Percentiles rank a stretch among this genome's conserved stretches.
Evolutionary conservation across 2,329 filamentous ascomycete species (phyloP).

Genomic region (Epichloe gansuensis): DNA sequence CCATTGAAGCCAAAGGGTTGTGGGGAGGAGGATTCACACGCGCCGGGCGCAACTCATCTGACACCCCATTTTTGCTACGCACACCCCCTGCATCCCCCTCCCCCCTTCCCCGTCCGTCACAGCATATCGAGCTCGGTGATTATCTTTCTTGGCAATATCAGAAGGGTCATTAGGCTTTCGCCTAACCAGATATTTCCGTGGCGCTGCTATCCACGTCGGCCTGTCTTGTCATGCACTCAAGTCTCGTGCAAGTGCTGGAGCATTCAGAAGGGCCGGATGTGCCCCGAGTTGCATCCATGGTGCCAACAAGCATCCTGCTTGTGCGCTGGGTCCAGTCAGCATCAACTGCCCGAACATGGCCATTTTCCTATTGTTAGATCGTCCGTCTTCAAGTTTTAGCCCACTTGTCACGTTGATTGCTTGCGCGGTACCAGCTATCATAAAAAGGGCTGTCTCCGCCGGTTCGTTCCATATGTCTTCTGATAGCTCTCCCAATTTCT

Average conservation of each 20-base stretch:
- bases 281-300: background rate
- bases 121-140: background rate
- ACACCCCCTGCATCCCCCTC: background rate
- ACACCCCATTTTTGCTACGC: background rate
- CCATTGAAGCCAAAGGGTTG: background rate
- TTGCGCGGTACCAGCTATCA: background rate
- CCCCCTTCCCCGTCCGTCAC: no score
- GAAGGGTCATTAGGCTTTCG: background rate
- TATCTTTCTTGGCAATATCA: background rate
- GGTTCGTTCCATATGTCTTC: background rate
- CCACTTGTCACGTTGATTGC: background rate
- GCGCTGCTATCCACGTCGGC: background rate
- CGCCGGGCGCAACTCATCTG: background rate
- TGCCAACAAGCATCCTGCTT: background rate
- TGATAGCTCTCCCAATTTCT: background rate
- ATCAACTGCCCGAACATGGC: background rate
- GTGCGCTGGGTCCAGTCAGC: background rate
- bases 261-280: conserved; percentile 2
- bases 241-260: conserved; percentile 6
- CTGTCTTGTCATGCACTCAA: conserved; percentile 4
- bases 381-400: background rate
- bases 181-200: background rate
- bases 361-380: background rate
- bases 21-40: background rate
- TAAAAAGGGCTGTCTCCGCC: background rate